A percentile compares a stretch with the other conserved stretches of the same genome.
phyloP scores from a whole-genome alignment of 257 asterid species.

The Solanum tarapatanum region DNA sequence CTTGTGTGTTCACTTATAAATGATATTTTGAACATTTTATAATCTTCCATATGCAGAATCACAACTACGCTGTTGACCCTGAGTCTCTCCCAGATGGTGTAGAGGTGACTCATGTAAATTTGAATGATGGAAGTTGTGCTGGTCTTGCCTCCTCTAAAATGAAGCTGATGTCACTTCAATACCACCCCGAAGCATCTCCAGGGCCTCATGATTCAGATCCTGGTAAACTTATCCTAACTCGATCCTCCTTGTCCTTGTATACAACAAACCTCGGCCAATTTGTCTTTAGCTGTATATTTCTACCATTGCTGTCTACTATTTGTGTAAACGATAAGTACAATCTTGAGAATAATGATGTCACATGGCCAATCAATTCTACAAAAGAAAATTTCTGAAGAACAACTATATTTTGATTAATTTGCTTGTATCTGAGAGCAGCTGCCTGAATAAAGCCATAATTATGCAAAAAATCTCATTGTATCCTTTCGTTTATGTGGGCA shows the following conservation, averaged over 20 bases:
- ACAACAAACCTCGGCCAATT: neutral
- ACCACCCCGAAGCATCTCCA: conserved; percentile 87
- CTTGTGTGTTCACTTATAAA: neutral
- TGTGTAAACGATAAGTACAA: neutral
- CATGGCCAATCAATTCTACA: neutral
- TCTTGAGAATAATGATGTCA: neutral
- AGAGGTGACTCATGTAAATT: conserved; percentile 7
- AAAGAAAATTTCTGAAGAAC: neutral
- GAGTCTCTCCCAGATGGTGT: conserved; percentile 5
- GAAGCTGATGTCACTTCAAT: conserved; percentile 90
- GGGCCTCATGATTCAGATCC: conserved; percentile 63
- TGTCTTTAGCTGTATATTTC: neutral
- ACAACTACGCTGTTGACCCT: conserved; percentile 74
- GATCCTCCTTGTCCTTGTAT: neutral
- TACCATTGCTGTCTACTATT: neutral
- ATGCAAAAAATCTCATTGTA: neutral
- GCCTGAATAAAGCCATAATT: neutral
- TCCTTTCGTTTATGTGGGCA: neutral
- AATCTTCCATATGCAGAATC: conserved; percentile 50
- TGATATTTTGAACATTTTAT: neutral
- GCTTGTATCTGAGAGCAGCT: neutral
- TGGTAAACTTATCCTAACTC: conserved; percentile 11
- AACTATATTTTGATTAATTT: neutral
- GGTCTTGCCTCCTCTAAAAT: conserved; percentile 73
- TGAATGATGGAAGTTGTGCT: conserved; percentile 57